Conservation (phyloP, 2,329 filamentous ascomycete genomes). For the Epichloe sibirici region DNA sequence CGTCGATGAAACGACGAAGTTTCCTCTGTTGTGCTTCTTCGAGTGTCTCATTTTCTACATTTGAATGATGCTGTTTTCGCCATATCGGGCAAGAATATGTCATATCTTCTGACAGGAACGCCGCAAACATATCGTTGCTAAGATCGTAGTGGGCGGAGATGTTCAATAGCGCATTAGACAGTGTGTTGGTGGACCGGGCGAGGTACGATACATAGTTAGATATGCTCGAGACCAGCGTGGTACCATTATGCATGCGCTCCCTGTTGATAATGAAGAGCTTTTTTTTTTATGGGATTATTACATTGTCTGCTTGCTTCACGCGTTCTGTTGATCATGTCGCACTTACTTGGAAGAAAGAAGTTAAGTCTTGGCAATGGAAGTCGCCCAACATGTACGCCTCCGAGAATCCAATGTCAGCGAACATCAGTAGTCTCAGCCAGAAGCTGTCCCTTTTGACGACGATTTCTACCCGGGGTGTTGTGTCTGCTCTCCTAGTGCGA, state of each 20-base stretch:
- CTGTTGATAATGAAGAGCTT: constrained; percentile 61
- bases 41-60: constrained; percentile 35
- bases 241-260: constrained; percentile 50
- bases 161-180: constrained; percentile 49
- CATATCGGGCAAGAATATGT: constrained; percentile 64
- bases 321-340: background rate
- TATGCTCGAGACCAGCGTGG: constrained; percentile 47
- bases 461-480: constrained; percentile 37
- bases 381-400: constrained; percentile 65
- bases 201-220: constrained; percentile 45
- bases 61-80: constrained; percentile 14
- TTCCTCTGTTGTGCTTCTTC: constrained; percentile 58
- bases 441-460: constrained; percentile 53
- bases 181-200: constrained; percentile 43
- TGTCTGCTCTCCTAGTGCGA: constrained; percentile 20
- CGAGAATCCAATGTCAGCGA: constrained; percentile 65
- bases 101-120: constrained; percentile 64
- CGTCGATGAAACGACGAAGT: constrained; percentile 51
- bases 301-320: background rate
- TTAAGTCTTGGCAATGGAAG: constrained; percentile 53
- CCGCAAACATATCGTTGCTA: constrained; percentile 63
- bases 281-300: background rate
- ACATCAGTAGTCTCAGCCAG: constrained; percentile 56
- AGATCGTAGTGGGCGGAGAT: constrained; percentile 66
- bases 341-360: constrained; percentile 52